Percentiles rank a stretch among this genome's conserved stretches.
Evolutionary conservation across 2,329 filamentous ascomycete species (phyloP).

Genomic region (Aspergillus chevalieri): DNA sequence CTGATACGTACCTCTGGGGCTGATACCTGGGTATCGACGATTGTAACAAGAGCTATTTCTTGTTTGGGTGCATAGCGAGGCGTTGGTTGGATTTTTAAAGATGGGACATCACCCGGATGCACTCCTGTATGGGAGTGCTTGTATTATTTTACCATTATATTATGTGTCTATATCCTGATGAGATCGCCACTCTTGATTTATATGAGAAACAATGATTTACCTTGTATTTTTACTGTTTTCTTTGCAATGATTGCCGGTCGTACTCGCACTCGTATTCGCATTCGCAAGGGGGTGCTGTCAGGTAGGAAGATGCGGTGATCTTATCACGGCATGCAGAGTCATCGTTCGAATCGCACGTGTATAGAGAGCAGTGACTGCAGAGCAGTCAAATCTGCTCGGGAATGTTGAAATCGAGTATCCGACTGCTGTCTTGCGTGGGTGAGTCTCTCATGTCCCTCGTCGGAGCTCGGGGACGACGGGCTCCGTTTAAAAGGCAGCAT

Average conservation of each 20-base stretch:
- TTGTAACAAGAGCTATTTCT: slow-evolving; percentile 21
- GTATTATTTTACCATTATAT: slow-evolving; percentile 56
- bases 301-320: not conserved
- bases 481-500: not conserved
- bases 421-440: no score
- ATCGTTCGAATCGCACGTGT: not conserved
- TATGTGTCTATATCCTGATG: slow-evolving; percentile 33
- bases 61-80: slow-evolving; percentile 37
- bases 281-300: not conserved
- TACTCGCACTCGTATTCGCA: not conserved
- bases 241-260: not conserved
- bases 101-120: slow-evolving; percentile 11
- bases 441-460: not conserved
- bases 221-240: not conserved
- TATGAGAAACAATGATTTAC: slow-evolving; percentile 6
- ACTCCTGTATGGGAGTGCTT: slow-evolving; percentile 48
- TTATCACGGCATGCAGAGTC: not conserved
- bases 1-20: not conserved
- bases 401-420: no score
- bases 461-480: slow-evolving; percentile 1
- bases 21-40: slow-evolving; percentile 4
- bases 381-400: no score
- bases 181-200: slow-evolving; percentile 60
- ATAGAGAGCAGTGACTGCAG: no score
- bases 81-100: slow-evolving; percentile 28